Evolutionary conservation across 305 asterid genomes (phyloP), one percentile per base, ranked within the genome.

Genomic region (Euphrasia arctica): DNA sequence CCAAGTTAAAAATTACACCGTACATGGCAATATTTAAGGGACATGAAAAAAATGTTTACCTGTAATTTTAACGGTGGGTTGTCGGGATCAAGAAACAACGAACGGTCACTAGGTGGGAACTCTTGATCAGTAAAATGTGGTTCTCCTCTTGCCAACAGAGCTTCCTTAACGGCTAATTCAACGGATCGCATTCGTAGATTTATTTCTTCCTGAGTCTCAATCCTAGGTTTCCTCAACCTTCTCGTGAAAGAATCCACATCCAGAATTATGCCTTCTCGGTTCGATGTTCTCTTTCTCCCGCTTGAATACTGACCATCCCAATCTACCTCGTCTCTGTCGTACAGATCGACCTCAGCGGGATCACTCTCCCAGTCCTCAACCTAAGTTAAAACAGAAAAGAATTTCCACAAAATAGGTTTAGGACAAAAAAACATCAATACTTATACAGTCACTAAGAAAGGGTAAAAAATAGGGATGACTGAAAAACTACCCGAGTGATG

Each of bases 221-320:
- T 78, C 77, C 96, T 79, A 70, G 95, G 91, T 76, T 85, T 90
- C 77, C 99, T 87, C 83, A 94, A 78, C 78, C 98, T 83, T 76
- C 95, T 83, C 51, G 95, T 74, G 75, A 94, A 88, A 57, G 99
- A 94, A 82, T 94, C 99, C 54, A 94, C 85, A 66, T 90, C 98
- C 63, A 90, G 73, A 54, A 75, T 75, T 28, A 89, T 72, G 68
- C 89, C 92, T 55, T 94, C 98, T 47, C 98, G 89, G 31, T 89
- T 96, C n/a, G 96, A 84, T 71, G 97, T 85, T 71, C 96, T 86
- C 74, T 80, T 94, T 83, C 99, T 86, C 74, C 97, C 99, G 77
- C 99, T 94, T 47, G 99, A 94, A 80, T 83, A 94, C 65, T 94
- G 99, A 42, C 99, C 99, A 75, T 94, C 99, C 99, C 99, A 94